phyloP scores from a whole-genome alignment of 257 asterid genomes.

The Haberlea rhodopensis region DNA sequence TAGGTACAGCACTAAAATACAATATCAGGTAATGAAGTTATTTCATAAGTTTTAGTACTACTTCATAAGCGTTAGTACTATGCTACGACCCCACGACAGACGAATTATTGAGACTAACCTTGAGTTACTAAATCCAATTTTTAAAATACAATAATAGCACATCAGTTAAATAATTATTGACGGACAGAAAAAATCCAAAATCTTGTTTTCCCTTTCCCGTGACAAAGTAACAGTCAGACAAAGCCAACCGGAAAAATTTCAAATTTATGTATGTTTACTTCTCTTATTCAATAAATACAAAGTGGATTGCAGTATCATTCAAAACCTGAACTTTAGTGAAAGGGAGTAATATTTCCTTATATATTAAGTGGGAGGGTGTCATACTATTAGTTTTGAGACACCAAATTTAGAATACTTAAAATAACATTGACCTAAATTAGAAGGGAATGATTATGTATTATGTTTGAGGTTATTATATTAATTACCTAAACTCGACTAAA shows the following conservation, averaged over 20 bases:
- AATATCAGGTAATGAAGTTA: neutral
- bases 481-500: too few species aligned
- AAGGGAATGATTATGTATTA: too few species aligned
- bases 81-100: neutral
- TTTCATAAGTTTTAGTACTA: slow-evolving; percentile 1
- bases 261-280: too few species aligned
- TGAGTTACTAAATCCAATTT: neutral
- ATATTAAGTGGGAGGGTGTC: neutral
- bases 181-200: neutral
- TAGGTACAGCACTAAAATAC: neutral
- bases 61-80: slow-evolving; percentile 1
- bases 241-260: too few species aligned
- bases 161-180: neutral
- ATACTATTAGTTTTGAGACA: too few species aligned
- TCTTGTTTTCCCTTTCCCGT: neutral
- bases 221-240: neutral
- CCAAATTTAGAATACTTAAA: too few species aligned
- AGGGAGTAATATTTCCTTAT: neutral
- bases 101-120: neutral
- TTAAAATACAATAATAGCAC: too few species aligned
- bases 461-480: too few species aligned
- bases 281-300: too few species aligned
- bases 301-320: too few species aligned
- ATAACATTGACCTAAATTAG: too few species aligned
- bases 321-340: neutral